phyloP scores from a whole-genome alignment of 495 filamentous ascomycete species.

The Evernia prunastri region DNA sequence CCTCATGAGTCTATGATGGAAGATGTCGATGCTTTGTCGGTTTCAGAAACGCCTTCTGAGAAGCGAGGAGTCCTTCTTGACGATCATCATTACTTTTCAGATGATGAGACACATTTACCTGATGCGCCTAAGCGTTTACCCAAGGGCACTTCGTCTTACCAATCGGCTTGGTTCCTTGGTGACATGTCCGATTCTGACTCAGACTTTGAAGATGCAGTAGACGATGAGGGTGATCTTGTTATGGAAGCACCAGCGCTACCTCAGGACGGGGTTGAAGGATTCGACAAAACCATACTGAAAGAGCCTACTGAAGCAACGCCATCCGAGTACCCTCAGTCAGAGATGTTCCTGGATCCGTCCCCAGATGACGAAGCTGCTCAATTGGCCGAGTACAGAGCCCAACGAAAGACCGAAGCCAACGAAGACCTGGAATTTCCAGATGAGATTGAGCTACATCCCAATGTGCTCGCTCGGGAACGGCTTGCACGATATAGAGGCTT shows the following conservation, averaged over 20 bases:
- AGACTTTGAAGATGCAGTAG: constrained; percentile 63
- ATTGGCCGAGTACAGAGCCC: constrained; percentile 69
- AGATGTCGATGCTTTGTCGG: constrained; percentile 50
- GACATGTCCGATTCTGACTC: constrained; percentile 84
- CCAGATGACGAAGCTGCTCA: constrained; percentile 79
- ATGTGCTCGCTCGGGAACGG: constrained; percentile 78
- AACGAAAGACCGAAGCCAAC: constrained; percentile 67
- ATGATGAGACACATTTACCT: constrained; percentile 66
- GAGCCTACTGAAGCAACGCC: constrained; percentile 67
- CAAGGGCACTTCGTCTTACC: constrained; percentile 86
- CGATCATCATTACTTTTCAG: constrained; percentile 96
- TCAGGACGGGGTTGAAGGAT: constrained; percentile 35
- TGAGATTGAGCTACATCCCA: constrained; percentile 88
- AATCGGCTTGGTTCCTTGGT: constrained; percentile 86
- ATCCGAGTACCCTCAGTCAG: constrained; percentile 84
- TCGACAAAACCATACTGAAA: constrained; percentile 39
- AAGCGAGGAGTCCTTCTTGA: constrained; percentile 84
- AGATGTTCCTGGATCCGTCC: constrained; percentile 81
- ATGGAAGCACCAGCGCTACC: constrained; percentile 37
- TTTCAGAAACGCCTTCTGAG: constrained; percentile 47
- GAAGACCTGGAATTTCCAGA: constrained; percentile 96
- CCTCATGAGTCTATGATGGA: constrained; percentile 78
- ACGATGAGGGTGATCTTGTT: constrained; percentile 44
- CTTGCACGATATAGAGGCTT: constrained; percentile 80
- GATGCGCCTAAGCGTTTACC: constrained; percentile 67